Base-by-base conservation (phyloP, 2,329 filamentous ascomycete species). In the Raffaelea ambrosiae region DNA sequence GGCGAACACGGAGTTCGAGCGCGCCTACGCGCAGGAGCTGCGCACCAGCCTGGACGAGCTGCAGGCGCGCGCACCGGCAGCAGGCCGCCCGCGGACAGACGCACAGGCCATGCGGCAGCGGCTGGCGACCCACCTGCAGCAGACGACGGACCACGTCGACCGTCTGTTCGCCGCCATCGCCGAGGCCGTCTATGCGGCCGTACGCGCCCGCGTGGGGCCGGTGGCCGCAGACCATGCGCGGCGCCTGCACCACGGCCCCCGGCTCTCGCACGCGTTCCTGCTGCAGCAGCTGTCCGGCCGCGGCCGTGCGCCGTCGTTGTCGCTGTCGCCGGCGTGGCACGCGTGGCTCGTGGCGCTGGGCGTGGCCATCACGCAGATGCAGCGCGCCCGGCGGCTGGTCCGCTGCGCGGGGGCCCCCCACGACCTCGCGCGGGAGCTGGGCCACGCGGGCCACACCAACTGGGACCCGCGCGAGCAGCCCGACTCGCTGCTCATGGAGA, bases 401-500 rank as follows among this genome's bases (percentile, higher is more conserved):
- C 26, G 44, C 2, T 50, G 54, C 1, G 43, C 39, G 16, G 31
- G 48, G 35, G 8, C n/a, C 7, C 5, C 7, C 2, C 21, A 10
- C 9, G 65, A 67, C 4, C 54, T 77, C 0, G 35, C 65, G 0
- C 62, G 55, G 11, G 76, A 78, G 50, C 49, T 73, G 0, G 38
- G 54, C 2, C 81, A 81, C 48, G 16, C 52, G 0, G 81, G 80
- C 0, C 79, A 82, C 51, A 53, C 56, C 2, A 76, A 73, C 10
- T 86, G 81, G 79, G 54, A 71, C 5, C 71, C 74, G 0, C 11
- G 57, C 0, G 51, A 74, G 0, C 63, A 67, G 35, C 80, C 83
- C 0, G 83, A 87, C 20, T 79, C 69, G 50, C 63, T 88, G 0
- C 62, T 88, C 0, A 50, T 88, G 0, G 83, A 88, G 57, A 65